Base-by-base conservation (phyloP, 495 filamentous ascomycete genomes). In the Chaetomium tenue region DNA sequence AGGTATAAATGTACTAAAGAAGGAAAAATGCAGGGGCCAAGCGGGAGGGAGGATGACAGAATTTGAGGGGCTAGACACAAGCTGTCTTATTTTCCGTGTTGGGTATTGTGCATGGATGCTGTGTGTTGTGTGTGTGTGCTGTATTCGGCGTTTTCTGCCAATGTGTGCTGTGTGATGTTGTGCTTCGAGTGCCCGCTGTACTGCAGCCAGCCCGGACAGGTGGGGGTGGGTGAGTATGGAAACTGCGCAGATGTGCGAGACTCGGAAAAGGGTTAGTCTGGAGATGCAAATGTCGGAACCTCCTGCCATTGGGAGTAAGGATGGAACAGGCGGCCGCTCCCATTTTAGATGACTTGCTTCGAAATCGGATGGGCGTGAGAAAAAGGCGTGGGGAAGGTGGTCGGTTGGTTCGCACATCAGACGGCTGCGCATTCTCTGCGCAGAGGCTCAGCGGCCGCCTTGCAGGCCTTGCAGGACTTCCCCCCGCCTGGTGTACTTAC, bases 381-480 rank as follows among this genome's bases (percentile, higher is more conserved):
- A 6, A 23, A 30, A 30, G 28, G 28, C 28, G 40, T 33, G n/a
- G 11, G 22, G 3, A 6, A 23, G 42, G 42, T 44, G 16, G 52
- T 50, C 40, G 42, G 54, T 48, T 54, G 60, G 51, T 28, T 8
- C 33, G 33, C 33, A 37, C 40, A 13, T 11, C 37, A 13, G 40
- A 57, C 55, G 25, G 57, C 60, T 67, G 65, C 60, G 61, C 61
- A 67, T 51, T 51, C 8, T 2, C 22, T 58, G 44, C 25, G 20
- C 50, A 63, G 53, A 63, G 58, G 55, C 65, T 63, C 65, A 50
- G 65, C 61, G 50, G 65, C 65, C 61, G 56, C 58, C 56, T 63
- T 52, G 6, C 60, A 48, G 57, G 48, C 39, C 54, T 26, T 37
- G n/a, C n/a, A n/a, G n/a, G n/a, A 30, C 28, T 6, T 6, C 46